These are phyloP conservation scores for Schwanniomyces etchellsii DNA, from an alignment of 1,139 yeast species.

Conservation along the genomic window DNA sequence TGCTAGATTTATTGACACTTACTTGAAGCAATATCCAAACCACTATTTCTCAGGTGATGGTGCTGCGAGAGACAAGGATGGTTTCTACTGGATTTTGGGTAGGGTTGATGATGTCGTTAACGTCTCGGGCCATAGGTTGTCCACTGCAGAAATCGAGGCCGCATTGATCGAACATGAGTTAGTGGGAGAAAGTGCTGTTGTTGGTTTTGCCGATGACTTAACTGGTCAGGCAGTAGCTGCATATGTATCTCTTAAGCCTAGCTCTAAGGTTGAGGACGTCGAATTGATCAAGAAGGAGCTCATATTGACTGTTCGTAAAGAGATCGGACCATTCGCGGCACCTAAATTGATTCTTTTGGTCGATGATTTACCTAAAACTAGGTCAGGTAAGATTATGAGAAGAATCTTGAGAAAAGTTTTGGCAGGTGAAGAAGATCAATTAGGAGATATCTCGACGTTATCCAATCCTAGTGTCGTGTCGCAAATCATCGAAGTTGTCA, in stretches of 20 bases:
- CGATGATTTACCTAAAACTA: slow-evolving; percentile 76
- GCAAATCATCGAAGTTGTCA: slow-evolving; percentile 59
- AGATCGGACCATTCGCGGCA: slow-evolving; percentile 82
- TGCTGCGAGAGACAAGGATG: slow-evolving; percentile 74
- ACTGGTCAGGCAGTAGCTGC: slow-evolving; percentile 85
- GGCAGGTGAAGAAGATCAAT: slow-evolving; percentile 73
- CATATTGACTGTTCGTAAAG: slow-evolving; percentile 67
- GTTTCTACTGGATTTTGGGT: slow-evolving; percentile 76
- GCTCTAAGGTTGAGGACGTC: slow-evolving; percentile 34
- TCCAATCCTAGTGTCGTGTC: slow-evolving; percentile 68
- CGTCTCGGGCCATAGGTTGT: slow-evolving; percentile 74
- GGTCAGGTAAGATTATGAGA: slow-evolving; percentile 84
- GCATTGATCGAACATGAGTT: slow-evolving; percentile 65
- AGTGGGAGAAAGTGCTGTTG: slow-evolving; percentile 77
- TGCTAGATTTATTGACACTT: slow-evolving; percentile 63
- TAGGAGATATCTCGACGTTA: slow-evolving; percentile 75
- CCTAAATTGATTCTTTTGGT: slow-evolving; percentile 69
- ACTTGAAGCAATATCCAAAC: slow-evolving; percentile 63
- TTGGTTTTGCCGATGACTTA: slow-evolving; percentile 74
- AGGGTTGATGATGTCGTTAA: slow-evolving; percentile 81
- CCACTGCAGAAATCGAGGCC: slow-evolving; percentile 80
- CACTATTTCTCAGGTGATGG: slow-evolving; percentile 79
- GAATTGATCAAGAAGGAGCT: slow-evolving; percentile 53
- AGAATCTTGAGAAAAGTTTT: slow-evolving; percentile 72
- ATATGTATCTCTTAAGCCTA: slow-evolving; percentile 60